phyloP scores from a whole-genome alignment of 176 grass and related monocot genomes.

The Bolboschoenus planiculmis region DNA sequence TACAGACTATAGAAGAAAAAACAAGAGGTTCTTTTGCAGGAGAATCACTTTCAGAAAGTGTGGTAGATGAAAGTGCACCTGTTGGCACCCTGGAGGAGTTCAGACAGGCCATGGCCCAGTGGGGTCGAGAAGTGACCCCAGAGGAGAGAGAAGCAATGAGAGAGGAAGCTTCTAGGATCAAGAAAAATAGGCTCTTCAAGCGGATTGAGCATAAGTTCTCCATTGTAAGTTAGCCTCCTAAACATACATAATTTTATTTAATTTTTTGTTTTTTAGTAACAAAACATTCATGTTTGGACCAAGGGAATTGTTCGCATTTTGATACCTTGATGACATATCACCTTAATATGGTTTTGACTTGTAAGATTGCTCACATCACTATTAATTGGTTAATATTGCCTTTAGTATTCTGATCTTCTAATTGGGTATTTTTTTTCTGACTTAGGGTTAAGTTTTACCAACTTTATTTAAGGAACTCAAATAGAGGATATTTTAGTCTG shows the following conservation, averaged over 20 bases:
- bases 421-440: background rate
- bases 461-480: background rate
- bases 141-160: slow-evolving; percentile 79
- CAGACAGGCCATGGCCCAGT: slow-evolving; percentile 74
- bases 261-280: background rate
- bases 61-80: slow-evolving; percentile 45
- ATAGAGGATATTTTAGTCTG: background rate
- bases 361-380: background rate
- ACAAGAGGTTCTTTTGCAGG: slow-evolving; percentile 33
- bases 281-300: background rate
- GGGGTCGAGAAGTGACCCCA: slow-evolving; percentile 77
- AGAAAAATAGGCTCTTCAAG: slow-evolving; percentile 64
- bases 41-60: slow-evolving; percentile 27
- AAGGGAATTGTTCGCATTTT: background rate
- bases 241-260: background rate
- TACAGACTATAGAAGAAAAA: slow-evolving; percentile 73
- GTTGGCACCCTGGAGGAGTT: slow-evolving; percentile 91
- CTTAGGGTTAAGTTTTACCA: background rate
- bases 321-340: background rate
- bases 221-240: slow-evolving; percentile 51
- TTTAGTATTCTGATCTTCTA: background rate
- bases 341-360: background rate
- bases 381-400: background rate
- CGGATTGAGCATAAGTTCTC: slow-evolving; percentile 81
- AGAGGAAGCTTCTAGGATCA: slow-evolving; percentile 67